These are phyloP conservation scores for Linanthus parryae DNA, from an alignment of 148 eudicot genomes.

Conservation along the genomic window DNA sequence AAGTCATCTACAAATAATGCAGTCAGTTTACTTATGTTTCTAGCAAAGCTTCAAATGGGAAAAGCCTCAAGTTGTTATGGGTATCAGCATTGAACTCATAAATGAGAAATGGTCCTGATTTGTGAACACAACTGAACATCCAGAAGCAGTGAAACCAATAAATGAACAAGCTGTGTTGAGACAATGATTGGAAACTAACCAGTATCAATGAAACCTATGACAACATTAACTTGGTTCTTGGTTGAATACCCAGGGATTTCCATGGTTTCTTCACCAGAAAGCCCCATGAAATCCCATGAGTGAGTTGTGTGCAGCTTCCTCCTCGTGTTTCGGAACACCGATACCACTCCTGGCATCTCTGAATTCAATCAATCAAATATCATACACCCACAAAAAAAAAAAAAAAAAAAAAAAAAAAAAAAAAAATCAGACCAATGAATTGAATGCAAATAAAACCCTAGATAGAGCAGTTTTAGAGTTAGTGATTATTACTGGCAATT, in stretches of 20 bases:
- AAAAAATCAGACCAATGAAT: too few relatives aligned
- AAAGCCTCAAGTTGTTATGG: not conserved
- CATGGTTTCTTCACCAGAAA: constrained; percentile 44
- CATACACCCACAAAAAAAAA: too few relatives aligned
- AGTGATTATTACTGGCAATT: constrained; percentile 36
- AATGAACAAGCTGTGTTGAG: not conserved
- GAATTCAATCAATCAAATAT: not conserved
- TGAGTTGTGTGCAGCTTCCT: constrained; percentile 51
- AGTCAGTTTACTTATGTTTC: too few relatives aligned
- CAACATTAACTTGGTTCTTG: constrained; percentile 49
- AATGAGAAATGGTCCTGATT: constrained; percentile 7
- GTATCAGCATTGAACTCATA: not conserved
- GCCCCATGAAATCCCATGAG: constrained; percentile 60
- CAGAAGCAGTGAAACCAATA: too few relatives aligned
- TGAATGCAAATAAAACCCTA: too few relatives aligned
- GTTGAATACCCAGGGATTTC: constrained; percentile 49
- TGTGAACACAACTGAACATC: not conserved
- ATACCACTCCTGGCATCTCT: constrained; percentile 54
- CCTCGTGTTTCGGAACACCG: constrained; percentile 36
- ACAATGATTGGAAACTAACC: constrained; percentile 21
- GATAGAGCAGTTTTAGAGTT: too few relatives aligned
- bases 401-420: too few relatives aligned
- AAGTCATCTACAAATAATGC: too few relatives aligned
- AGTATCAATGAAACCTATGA: constrained; percentile 49
- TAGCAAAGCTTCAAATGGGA: too few relatives aligned